A percentile compares a stretch with the other conserved stretches of the same genome.
Evolutionary conservation across 306 rosid genomes (phyloP).

Genomic region (Potentilla sterilis): DNA sequence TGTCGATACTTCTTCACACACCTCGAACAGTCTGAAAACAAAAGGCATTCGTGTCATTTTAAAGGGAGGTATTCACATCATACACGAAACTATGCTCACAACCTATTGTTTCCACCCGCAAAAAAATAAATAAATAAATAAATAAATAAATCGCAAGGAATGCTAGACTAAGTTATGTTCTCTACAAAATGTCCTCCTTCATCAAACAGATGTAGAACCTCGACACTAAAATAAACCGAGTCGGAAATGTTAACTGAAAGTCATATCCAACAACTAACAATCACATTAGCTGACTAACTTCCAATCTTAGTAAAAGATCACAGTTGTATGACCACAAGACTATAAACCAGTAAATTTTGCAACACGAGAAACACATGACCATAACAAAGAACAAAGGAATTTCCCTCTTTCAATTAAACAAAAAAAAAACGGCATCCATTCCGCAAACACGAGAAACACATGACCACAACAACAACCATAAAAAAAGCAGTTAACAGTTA

Average conservation of each 20-base stretch:
- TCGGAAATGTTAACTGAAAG: not conserved
- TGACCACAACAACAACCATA: not conserved
- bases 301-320: not conserved
- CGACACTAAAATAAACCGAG: not conserved
- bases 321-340: not conserved
- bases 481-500: not conserved
- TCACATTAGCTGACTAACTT: too few species aligned
- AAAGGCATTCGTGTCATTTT: not conserved
- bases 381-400: not conserved
- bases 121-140: too few species aligned
- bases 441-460: not conserved
- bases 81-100: not conserved
- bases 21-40: constrained; percentile 62
- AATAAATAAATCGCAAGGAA: not conserved
- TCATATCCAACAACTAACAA: not conserved
- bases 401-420: not conserved
- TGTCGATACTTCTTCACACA: constrained; percentile 23
- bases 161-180: not conserved
- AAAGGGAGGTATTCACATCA: not conserved
- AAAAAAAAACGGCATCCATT: not conserved
- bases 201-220: not conserved
- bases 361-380: not conserved
- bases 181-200: not conserved
- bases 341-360: not conserved
- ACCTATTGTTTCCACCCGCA: not conserved